Percentiles rank a stretch among this genome's conserved stretches.
Conservation (phyloP, 352 stramenopile species). For the Phytophthora sojae region DNA sequence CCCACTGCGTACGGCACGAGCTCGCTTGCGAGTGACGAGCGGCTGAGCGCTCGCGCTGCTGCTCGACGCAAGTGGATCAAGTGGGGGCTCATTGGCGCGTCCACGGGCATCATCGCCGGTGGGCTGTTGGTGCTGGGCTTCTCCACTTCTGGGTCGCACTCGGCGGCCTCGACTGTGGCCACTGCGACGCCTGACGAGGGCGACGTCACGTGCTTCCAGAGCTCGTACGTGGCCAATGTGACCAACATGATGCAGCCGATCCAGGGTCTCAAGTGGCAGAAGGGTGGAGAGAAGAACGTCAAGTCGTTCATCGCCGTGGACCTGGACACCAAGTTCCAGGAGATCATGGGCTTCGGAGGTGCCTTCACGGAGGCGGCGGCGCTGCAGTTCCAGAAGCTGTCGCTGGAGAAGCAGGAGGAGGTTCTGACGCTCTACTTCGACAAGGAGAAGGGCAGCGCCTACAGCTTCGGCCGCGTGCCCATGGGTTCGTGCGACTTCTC, state of each 20-base stretch:
- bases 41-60: constrained; percentile 18
- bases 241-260: constrained; percentile 77
- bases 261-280: constrained; percentile 50
- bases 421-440: constrained; percentile 91
- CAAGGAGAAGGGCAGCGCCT: constrained; percentile 74
- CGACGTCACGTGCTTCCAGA: constrained; percentile 65
- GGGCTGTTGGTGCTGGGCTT: constrained; percentile 17
- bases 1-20: constrained; percentile 60
- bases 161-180: constrained; percentile 4
- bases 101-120: constrained; percentile 2
- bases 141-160: constrained; percentile 4
- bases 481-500: constrained; percentile 94
- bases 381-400: constrained; percentile 87
- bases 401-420: constrained; percentile 77
- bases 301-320: constrained; percentile 63
- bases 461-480: constrained; percentile 89
- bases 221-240: constrained; percentile 62
- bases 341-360: constrained; percentile 91
- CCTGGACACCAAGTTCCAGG: constrained; percentile 58
- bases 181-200: constrained; percentile 10
- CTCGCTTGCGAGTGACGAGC: constrained; percentile 42
- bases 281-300: constrained; percentile 5
- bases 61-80: constrained; percentile 29
- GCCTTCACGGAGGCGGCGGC: constrained; percentile 92
- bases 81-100: constrained; percentile 35